phyloP scores from a whole-genome alignment of 805 yeast genomes.

The Candida rishiriensis region DNA sequence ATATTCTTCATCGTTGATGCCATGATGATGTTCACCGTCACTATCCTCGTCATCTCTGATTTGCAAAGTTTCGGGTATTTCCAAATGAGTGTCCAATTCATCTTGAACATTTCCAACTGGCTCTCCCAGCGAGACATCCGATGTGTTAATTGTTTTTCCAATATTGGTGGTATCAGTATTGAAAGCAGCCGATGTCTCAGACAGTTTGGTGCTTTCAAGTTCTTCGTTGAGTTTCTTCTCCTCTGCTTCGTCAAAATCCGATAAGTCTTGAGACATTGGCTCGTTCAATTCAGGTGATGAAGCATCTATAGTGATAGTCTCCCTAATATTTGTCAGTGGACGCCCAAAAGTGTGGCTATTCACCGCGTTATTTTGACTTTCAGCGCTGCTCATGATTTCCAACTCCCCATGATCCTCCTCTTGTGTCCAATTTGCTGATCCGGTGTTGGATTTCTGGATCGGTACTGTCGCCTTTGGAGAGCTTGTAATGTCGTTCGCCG shows the following conservation, averaged over 20 bases:
- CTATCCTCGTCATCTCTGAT: slow-evolving; percentile 1
- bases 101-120: neutral
- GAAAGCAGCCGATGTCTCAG: neutral
- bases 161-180: neutral
- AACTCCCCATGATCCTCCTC: slow-evolving; percentile 4
- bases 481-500: too few relatives aligned
- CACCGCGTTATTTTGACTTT: slow-evolving; percentile 8
- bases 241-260: slow-evolving; percentile 14
- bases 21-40: neutral
- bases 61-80: slow-evolving; percentile 2
- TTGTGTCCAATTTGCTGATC: neutral
- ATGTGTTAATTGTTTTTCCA: too few relatives aligned
- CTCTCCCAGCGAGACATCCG: neutral
- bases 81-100: neutral
- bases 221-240: neutral
- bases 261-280: slow-evolving; percentile 15
- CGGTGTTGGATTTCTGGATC: neutral
- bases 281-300: slow-evolving; percentile 17
- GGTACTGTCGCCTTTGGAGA: too few relatives aligned
- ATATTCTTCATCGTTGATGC: too few relatives aligned
- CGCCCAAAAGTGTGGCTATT: slow-evolving; percentile 7
- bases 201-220: slow-evolving; percentile 1
- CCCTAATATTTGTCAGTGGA: too few relatives aligned
- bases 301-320: neutral
- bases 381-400: neutral